A percentile compares a stretch with the other conserved stretches of the same genome.
phyloP scores from a whole-genome alignment of 768 basidiomycete species.

The Russula emetica region DNA sequence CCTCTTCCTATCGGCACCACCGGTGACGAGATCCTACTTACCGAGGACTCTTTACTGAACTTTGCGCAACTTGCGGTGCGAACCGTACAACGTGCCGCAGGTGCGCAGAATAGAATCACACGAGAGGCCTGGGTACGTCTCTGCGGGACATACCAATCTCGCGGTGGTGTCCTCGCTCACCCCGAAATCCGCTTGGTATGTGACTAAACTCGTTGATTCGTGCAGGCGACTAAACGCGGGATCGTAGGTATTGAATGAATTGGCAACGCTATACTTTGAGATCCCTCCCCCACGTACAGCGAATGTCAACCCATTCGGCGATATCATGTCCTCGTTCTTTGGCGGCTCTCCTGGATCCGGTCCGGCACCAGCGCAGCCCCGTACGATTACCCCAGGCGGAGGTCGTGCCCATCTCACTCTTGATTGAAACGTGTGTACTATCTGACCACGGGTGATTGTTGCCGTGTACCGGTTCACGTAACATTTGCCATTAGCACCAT shows the following conservation, averaged over 20 bases:
- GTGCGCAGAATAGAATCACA: constrained; percentile 69
- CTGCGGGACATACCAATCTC: constrained; percentile 77
- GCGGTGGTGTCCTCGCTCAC: constrained; percentile 55
- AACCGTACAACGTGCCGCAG: constrained; percentile 83
- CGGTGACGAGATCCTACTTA: constrained; percentile 60
- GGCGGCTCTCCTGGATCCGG: constrained; percentile 50
- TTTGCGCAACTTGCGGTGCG: constrained; percentile 86
- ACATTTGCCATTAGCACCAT: not conserved
- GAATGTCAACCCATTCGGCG: constrained; percentile 76
- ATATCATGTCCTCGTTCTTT: constrained; percentile 85
- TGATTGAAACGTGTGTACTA: not conserved
- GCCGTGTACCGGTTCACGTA: not conserved
- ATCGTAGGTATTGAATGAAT: constrained; percentile 57
- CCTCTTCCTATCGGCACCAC: constrained; percentile 40
- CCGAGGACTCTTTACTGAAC: constrained; percentile 73
- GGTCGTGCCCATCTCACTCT: constrained; percentile 9
- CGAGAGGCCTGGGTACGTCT: constrained; percentile 82
- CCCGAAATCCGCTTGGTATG: constrained; percentile 49
- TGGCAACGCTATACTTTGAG: constrained; percentile 78
- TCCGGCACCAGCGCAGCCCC: not conserved
- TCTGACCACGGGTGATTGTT: not conserved
- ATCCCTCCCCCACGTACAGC: constrained; percentile 73
- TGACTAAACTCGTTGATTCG: not conserved
- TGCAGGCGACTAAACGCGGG: not conserved
- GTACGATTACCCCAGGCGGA: constrained; percentile 12